Percentiles rank a stretch among this genome's conserved stretches.
Evolutionary conservation across 805 yeast genomes (phyloP).

Genomic region (Millerago galiae): DNA sequence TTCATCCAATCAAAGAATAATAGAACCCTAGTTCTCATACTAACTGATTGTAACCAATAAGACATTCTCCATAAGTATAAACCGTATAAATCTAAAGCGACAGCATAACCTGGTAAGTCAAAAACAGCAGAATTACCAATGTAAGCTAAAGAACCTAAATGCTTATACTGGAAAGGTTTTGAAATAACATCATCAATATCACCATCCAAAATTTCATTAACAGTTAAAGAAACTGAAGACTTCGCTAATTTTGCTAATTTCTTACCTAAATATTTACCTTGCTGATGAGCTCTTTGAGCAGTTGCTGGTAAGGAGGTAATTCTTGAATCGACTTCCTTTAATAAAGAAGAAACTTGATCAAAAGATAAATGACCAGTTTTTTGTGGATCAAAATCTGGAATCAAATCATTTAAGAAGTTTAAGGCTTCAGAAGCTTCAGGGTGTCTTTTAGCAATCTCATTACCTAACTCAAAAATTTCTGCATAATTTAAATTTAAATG

Average conservation of each 20-base stretch:
- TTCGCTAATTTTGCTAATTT: constrained; percentile 49
- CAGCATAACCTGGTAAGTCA: constrained; percentile 54
- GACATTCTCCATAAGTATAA: constrained; percentile 71
- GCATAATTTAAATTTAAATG: constrained; percentile 39
- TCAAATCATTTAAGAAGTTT: constrained; percentile 40
- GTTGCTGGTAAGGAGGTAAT: constrained; percentile 68
- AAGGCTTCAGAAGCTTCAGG: constrained; percentile 57
- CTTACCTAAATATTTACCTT: constrained; percentile 58
- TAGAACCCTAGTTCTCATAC: constrained; percentile 55
- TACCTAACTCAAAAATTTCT: constrained; percentile 44
- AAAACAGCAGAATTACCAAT: constrained; percentile 68
- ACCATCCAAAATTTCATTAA: constrained; percentile 42
- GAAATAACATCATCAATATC: constrained; percentile 50
- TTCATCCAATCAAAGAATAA: constrained; percentile 65
- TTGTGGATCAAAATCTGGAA: constrained; percentile 45
- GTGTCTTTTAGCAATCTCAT: constrained; percentile 41
- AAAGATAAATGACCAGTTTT: constrained; percentile 45
- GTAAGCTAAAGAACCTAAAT: constrained; percentile 62
- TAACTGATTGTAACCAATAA: constrained; percentile 62
- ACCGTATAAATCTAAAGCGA: constrained; percentile 62
- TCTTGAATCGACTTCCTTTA: constrained; percentile 52
- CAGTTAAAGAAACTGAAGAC: constrained; percentile 35
- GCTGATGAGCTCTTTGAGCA: constrained; percentile 69
- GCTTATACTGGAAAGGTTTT: constrained; percentile 56
- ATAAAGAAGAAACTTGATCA: constrained; percentile 42